Conservation (phyloP, 2,329 filamentous ascomycete genomes). For the Fusarium pseudonygamai region DNA sequence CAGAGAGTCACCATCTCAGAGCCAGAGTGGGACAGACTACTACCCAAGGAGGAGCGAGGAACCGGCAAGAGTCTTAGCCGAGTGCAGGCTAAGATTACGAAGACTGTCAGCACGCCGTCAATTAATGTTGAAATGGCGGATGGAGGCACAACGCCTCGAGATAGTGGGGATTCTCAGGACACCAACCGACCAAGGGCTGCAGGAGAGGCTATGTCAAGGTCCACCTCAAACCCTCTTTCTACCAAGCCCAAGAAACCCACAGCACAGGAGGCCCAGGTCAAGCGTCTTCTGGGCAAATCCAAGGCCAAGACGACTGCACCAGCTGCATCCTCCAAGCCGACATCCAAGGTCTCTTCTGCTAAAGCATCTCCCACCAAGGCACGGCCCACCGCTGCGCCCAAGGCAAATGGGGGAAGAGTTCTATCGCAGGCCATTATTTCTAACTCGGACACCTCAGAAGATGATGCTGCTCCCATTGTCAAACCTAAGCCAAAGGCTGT, state of each 20-base stretch:
- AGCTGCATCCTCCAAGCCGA: conserved; percentile 46
- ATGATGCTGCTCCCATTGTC: conserved; percentile 54
- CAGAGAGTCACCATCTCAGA: conserved; percentile 65
- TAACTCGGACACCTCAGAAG: conserved; percentile 66
- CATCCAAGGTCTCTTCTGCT: conserved; percentile 52
- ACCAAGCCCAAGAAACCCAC: conserved; percentile 66
- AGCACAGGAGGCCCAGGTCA: conserved; percentile 64
- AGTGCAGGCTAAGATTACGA: conserved; percentile 67
- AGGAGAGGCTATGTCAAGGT: conserved; percentile 58
- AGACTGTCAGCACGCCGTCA: conserved; percentile 57
- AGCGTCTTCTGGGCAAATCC: conserved; percentile 57
- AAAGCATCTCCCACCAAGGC: conserved; percentile 55
- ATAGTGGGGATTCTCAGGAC: conserved; percentile 46
- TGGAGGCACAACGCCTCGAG: conserved; percentile 54
- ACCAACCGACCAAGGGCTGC: conserved; percentile 46
- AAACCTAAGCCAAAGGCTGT: conserved; percentile 45
- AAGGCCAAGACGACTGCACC: conserved; percentile 49
- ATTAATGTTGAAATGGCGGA: conserved; percentile 62
- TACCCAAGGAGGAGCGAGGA: conserved; percentile 66
- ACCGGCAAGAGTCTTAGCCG: conserved; percentile 69
- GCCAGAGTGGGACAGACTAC: conserved; percentile 69
- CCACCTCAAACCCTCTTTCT: conserved; percentile 60
- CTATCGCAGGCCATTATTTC: conserved; percentile 66
- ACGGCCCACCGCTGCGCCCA: conserved; percentile 42
- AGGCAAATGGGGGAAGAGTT: conserved; percentile 55